Percentiles rank a stretch among this genome's conserved stretches.
These are phyloP conservation scores for Dactylellina cionopaga DNA, from an alignment of 2,329 filamentous ascomycete genomes.

Conservation along the genomic window DNA sequence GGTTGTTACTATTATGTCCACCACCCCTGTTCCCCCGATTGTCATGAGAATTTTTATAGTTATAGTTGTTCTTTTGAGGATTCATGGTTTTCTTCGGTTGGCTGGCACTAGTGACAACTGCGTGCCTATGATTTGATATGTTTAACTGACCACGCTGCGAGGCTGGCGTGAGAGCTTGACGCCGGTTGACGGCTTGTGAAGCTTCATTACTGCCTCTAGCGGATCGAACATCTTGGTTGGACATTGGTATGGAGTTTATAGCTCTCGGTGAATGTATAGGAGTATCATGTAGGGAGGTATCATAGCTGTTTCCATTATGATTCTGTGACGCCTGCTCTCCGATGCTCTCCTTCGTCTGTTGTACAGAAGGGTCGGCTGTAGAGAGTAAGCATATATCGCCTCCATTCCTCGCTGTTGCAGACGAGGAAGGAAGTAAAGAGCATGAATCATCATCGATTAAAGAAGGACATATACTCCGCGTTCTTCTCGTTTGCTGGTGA, in stretches of 20 bases:
- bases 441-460: neutral
- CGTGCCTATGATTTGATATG: neutral
- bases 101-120: neutral
- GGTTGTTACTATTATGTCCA: conserved; percentile 15
- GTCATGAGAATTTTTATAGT: neutral
- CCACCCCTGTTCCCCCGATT: neutral
- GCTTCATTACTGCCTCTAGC: too few species aligned
- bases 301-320: too few species aligned
- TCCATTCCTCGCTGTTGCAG: conserved; percentile 10
- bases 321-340: too few species aligned
- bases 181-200: conserved; percentile 40
- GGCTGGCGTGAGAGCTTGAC: neutral
- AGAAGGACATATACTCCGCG: neutral
- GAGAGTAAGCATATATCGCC: neutral
- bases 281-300: too few species aligned
- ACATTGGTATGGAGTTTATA: too few species aligned
- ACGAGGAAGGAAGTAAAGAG: neutral
- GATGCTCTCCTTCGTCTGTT: conserved; percentile 47
- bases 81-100: neutral
- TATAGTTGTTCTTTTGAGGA: neutral
- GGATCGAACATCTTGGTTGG: too few species aligned
- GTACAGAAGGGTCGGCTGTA: conserved; percentile 13
- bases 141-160: neutral
- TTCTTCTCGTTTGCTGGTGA: neutral
- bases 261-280: too few species aligned